Percentiles rank a stretch among this genome's conserved stretches.
Conservation (phyloP, 192 early-diverging fungal species). For the Linnemannia hyalina region DNA sequence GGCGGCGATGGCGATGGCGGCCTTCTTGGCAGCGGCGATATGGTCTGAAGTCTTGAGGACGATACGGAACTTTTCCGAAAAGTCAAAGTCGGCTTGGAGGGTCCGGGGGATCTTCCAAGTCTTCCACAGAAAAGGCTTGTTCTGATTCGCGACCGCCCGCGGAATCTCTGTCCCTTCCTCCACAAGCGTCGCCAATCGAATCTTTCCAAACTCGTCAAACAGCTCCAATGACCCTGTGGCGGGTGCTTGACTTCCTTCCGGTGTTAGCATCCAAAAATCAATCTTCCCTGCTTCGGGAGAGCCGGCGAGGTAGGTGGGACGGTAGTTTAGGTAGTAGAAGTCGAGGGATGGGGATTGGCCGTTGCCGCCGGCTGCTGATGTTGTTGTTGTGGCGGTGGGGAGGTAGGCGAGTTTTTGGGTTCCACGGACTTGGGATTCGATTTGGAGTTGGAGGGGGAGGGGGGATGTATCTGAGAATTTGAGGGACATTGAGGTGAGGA, state of each 20-base stretch:
- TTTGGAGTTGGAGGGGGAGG: constrained; percentile 34
- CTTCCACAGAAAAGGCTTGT: constrained; percentile 39
- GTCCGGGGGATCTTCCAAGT: constrained; percentile 29
- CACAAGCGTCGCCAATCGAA: constrained; percentile 27
- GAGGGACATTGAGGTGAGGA: constrained; percentile 14
- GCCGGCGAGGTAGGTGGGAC: constrained; percentile 31
- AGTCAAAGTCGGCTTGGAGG: constrained; percentile 25
- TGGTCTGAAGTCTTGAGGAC: constrained; percentile 26
- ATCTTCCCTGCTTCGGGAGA: background rate
- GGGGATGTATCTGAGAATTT: constrained; percentile 7
- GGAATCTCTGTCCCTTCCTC: constrained; percentile 33
- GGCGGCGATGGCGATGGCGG: too few species aligned
- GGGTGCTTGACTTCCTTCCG: constrained; percentile 19
- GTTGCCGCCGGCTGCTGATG: too few species aligned
- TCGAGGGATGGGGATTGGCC: constrained; percentile 10
- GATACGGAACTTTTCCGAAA: constrained; percentile 47
- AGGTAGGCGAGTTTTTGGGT: constrained; percentile 37
- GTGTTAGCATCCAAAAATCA: constrained; percentile 52
- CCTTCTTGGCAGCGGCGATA: background rate
- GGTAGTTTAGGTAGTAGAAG: constrained; percentile 51
- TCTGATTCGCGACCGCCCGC: background rate
- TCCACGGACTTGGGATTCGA: constrained; percentile 26
- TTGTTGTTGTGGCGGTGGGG: background rate
- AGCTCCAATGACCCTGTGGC: constrained; percentile 28
- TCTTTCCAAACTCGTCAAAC: constrained; percentile 38